Base-by-base conservation (phyloP, 352 stramenopile species). In the Aphanomyces astaci region DNA sequence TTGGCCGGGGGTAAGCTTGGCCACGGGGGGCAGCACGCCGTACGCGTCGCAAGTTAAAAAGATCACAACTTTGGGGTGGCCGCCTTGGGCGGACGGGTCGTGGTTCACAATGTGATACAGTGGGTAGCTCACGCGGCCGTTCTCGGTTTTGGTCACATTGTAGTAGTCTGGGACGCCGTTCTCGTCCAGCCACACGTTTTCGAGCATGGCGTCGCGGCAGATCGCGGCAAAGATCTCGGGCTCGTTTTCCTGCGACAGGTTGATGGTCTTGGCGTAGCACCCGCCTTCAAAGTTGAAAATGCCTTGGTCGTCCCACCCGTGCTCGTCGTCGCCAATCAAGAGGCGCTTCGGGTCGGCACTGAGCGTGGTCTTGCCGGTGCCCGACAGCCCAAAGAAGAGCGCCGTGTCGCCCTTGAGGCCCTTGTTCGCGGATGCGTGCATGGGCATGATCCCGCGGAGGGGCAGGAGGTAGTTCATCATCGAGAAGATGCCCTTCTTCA, bases 261-360 rank as follows among this genome's bases (percentile, higher is more conserved):
- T 92, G 73, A 98, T 97, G 19, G 92, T 98, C 86, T 98, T 98
- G 71, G 95, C 95, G 77, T 98, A 98, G 81, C 95, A 98, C 36
- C 95, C 95, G 68, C 95, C 95, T 76, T 98, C 95, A 81, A 98
- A 98, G 82, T 98, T 98, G 80, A 98, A 98, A 64, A 98, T 85
- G 65, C 95, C 94, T 59, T 89, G 72, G 52, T 82, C 69, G 70
- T 84, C 78, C 78, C 78, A 84, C 64, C 76, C 78, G 64, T 84
- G 78, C 66, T 84, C 78, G 72, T 98, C 95, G 72, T 98, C 95
- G 59, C 95, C 95, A 71, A 98, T 98, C 55, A 98, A 82, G 65
- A 88, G 79, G 39, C 87, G 82, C 72, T 87, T 89, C 3, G 88
- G 88, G 75, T 96, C 88, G 40, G 88, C 84, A 64, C 80, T 92